Conservation (phyloP, 1,284 basidiomycete genomes). For the Coniophora puteana region DNA sequence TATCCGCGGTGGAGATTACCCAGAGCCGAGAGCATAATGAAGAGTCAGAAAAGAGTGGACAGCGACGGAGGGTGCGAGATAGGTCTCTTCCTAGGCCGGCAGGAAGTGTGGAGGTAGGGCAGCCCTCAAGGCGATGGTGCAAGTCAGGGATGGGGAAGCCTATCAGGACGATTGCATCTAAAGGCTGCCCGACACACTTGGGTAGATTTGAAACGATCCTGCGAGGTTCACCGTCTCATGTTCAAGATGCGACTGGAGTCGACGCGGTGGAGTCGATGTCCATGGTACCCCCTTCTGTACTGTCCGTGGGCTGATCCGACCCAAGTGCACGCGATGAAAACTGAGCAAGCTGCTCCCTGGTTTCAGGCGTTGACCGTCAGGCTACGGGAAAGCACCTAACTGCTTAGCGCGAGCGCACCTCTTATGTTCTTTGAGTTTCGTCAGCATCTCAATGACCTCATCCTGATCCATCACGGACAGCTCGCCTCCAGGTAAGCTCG, state of each 20-base stretch:
- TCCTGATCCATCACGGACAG: slow-evolving; percentile 60
- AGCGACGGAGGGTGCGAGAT: neutral
- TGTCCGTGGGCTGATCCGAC: slow-evolving; percentile 10
- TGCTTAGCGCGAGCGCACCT: slow-evolving; percentile 40
- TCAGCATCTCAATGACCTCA: slow-evolving; percentile 61
- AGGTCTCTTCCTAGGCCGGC: neutral
- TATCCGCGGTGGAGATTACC: neutral
- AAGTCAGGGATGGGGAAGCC: neutral
- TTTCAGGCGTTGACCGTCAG: neutral
- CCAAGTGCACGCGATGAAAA: slow-evolving; percentile 32
- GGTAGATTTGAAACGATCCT: neutral
- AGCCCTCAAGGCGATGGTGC: neutral
- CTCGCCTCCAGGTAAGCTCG: slow-evolving; percentile 60
- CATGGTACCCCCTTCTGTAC: slow-evolving; percentile 32
- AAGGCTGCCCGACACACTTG: neutral
- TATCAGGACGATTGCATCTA: neutral
- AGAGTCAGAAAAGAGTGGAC: neutral
- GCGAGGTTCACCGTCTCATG: neutral
- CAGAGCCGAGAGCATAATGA: neutral
- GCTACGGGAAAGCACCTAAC: neutral
- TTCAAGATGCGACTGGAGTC: slow-evolving; percentile 31
- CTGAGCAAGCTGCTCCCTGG: slow-evolving; percentile 36
- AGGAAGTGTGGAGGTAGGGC: neutral
- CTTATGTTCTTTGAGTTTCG: slow-evolving; percentile 54
- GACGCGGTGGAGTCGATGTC: slow-evolving; percentile 56